phyloP scores from a whole-genome alignment of 78 protist genomes.

The Paratrimastix pyriformis region DNA sequence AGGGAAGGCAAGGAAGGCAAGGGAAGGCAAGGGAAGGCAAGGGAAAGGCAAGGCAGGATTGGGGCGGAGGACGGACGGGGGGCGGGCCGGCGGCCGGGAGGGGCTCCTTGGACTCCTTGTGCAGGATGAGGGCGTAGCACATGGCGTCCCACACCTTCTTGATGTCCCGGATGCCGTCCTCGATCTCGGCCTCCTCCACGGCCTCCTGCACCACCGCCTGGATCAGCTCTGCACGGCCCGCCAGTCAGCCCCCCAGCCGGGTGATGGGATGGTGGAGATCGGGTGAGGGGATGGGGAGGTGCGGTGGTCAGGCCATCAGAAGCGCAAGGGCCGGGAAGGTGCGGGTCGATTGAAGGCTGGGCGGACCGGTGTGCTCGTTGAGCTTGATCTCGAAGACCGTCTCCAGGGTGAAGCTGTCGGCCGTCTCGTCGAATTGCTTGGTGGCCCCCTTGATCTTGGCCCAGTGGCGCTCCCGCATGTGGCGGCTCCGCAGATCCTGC shows the following conservation, averaged over 20 bases:
- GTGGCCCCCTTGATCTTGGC: constrained; percentile 30
- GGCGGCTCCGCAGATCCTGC: constrained; percentile 39
- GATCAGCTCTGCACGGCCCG: too few species aligned
- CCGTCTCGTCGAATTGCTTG: constrained; percentile 28
- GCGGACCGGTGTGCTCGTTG: constrained; percentile 25
- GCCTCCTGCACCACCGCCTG: constrained; percentile 40
- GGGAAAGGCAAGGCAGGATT: too few species aligned
- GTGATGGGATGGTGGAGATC: too few species aligned
- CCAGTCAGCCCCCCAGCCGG: too few species aligned
- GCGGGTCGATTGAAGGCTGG: too few species aligned
- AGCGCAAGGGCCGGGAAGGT: too few species aligned
- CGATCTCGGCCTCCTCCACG: constrained; percentile 52
- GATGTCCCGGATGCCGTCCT: constrained; percentile 25
- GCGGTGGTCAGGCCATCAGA: too few species aligned
- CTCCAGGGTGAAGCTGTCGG: constrained; percentile 54
- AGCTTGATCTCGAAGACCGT: constrained; percentile 47
- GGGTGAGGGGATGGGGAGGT: too few species aligned
- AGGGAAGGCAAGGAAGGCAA: too few species aligned
- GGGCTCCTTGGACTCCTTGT: constrained; percentile 13
- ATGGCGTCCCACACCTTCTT: constrained; percentile 23
- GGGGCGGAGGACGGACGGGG: too few species aligned
- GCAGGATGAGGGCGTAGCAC: constrained; percentile 8
- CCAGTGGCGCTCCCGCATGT: constrained; percentile 72
- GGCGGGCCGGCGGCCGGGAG: too few species aligned
- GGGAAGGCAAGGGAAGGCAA: too few species aligned